Evolutionary conservation across 345 rosid species (phyloP).

Genomic region (Linum trigynum): DNA sequence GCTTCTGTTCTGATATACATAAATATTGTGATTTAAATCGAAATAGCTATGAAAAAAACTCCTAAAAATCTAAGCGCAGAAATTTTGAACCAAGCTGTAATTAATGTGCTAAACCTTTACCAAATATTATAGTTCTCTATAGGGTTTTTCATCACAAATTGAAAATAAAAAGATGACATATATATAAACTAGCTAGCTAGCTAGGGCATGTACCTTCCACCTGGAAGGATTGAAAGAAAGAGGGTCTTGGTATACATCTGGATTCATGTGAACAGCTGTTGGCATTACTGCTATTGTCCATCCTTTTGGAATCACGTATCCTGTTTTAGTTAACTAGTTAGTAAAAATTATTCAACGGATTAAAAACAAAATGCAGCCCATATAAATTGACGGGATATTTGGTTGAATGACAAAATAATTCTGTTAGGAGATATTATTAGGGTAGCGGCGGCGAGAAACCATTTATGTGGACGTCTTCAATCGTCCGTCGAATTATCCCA

Average conservation of each 20-base stretch:
- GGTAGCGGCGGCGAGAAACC: neutral
- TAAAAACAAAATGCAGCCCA: neutral
- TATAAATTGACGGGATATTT: too few relatives aligned
- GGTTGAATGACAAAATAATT: neutral
- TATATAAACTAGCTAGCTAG: too few relatives aligned
- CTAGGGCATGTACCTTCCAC: conserved; percentile 19
- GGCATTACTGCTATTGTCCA: conserved; percentile 18
- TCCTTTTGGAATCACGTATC: conserved; percentile 27
- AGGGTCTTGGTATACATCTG: conserved; percentile 21
- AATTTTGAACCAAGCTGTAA: too few relatives aligned
- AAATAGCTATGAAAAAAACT: too few relatives aligned
- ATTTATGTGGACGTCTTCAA: conserved; percentile 13
- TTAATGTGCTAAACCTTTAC: too few relatives aligned
- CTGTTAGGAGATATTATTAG: neutral
- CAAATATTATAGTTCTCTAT: too few relatives aligned
- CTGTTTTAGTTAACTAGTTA: conserved; percentile 1
- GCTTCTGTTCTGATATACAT: too few relatives aligned
- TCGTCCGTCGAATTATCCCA: conserved; percentile 19
- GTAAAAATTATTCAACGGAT: neutral
- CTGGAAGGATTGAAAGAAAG: conserved; percentile 26
- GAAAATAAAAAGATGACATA: too few relatives aligned
- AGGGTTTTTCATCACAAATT: too few relatives aligned
- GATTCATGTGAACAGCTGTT: conserved; percentile 16
- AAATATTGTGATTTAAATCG: too few relatives aligned
- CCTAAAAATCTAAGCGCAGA: too few relatives aligned